Evolutionary conservation across 768 basidiomycete species (phyloP), one percentile per base, ranked within the genome.

Genomic region (Arthromyces matolae): DNA sequence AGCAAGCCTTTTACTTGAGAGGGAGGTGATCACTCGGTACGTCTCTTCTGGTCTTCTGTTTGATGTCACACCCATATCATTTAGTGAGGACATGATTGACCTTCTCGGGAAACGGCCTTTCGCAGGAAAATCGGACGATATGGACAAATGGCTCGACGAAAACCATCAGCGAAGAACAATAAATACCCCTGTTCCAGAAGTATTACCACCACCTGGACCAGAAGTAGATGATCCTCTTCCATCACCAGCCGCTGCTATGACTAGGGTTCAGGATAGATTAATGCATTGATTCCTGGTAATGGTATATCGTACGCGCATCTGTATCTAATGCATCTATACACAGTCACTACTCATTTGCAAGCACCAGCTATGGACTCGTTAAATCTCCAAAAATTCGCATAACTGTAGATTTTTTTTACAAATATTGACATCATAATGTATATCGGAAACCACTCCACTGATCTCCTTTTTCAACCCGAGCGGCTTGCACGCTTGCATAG

Each of bases 81-180:
- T 22, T 23, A 91, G 90, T 42, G 89, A 90, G 77, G 88, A 92
- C 60, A 93, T 93, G 90, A 87, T 89, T 51, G 60, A 73, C 32
- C 75, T 92, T 14, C 77, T 93, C 32, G 90, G 91, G 41, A 87
- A 86, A 61, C 81, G 90, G 42, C 89, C 90, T 20, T 93, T 93
- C 58, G 68, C 62, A n/a, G 81, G 80, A 53, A 78, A 80, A 49
- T 72, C 80, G 20, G 93, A 95, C 62, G 92, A 95, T 55, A 96
- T 97, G 94, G 93, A 96, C 71, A 89, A 87, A 63, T 95, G 93
- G 88, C 77, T 95, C n/a, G 92, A 95, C 60, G 80, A 86, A 61
- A 80, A 91, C 62, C 77, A 76, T 29, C 77, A 76, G 9, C 82
- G 84, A 60, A 83, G 85, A 62, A 52, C 5, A 43, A 20, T 44